Conservation (phyloP, 2,329 filamentous ascomycete species). For the Ophiostoma angusticollis region DNA sequence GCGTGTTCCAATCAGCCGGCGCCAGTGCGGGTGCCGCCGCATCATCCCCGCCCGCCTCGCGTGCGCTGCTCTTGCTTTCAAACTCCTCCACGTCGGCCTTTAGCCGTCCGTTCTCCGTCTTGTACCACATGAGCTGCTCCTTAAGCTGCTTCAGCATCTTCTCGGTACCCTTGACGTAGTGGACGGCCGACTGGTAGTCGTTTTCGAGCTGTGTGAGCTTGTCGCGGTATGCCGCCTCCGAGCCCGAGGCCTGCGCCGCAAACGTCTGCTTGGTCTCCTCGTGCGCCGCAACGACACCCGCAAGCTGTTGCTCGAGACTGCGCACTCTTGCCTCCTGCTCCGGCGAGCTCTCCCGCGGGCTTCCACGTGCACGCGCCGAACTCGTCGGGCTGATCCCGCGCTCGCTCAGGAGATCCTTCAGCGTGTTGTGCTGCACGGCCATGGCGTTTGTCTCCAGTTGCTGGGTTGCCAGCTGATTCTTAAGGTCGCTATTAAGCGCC, state of each 20-base stretch:
- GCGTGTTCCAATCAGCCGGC: slow-evolving; percentile 57
- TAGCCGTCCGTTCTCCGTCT: slow-evolving; percentile 69
- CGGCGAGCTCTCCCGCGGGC: slow-evolving; percentile 64
- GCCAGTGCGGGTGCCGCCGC: slow-evolving; percentile 19
- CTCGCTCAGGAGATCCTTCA: slow-evolving; percentile 86
- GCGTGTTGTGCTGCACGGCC: slow-evolving; percentile 77
- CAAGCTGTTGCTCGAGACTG: slow-evolving; percentile 81
- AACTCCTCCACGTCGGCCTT: slow-evolving; percentile 67
- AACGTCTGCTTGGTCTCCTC: slow-evolving; percentile 73
- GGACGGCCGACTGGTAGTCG: slow-evolving; percentile 94
- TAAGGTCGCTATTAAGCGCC: slow-evolving; percentile 67
- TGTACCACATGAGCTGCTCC: slow-evolving; percentile 88
- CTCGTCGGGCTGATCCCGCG: slow-evolving; percentile 72
- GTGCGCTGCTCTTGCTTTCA: slow-evolving; percentile 35
- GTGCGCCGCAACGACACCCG: slow-evolving; percentile 62
- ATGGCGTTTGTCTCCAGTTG: slow-evolving; percentile 92
- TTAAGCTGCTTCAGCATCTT: slow-evolving; percentile 99
- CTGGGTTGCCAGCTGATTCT: slow-evolving; percentile 69
- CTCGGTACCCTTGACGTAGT: slow-evolving; percentile 96
- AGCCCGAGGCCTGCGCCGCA: slow-evolving; percentile 69
- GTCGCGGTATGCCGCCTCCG: slow-evolving; percentile 81
- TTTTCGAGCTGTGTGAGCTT: slow-evolving; percentile 90
- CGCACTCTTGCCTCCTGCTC: slow-evolving; percentile 55
- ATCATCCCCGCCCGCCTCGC: too few species aligned
- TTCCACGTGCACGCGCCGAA: slow-evolving; percentile 56